Percentiles rank a stretch among this genome's conserved stretches.
phyloP scores from a whole-genome alignment of 305 asterid species.

The Fraxinus xanthoxyloides region DNA sequence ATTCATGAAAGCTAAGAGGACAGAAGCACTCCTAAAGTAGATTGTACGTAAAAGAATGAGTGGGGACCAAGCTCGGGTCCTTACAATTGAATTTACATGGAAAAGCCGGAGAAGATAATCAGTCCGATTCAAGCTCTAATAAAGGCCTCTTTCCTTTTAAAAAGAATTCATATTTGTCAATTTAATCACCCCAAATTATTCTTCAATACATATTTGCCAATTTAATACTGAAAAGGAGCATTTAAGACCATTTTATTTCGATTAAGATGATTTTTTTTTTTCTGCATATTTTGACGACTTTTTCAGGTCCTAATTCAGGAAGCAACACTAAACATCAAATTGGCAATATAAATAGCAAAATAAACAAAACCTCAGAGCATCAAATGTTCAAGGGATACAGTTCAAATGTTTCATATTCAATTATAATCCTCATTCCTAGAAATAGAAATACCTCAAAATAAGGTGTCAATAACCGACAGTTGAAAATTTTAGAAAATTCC shows the following conservation, averaged over 20 bases:
- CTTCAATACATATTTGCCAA: background rate
- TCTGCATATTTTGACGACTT: background rate
- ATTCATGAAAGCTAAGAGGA: too few relatives aligned
- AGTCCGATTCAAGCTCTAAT: background rate
- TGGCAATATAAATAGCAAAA: background rate
- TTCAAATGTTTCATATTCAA: constrained; percentile 11
- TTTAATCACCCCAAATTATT: background rate
- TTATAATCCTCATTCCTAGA: constrained; percentile 17
- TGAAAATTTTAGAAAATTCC: constrained; percentile 27
- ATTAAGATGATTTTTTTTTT: too few relatives aligned
- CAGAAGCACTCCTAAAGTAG: too few relatives aligned
- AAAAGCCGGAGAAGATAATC: background rate
- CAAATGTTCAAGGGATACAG: constrained; percentile 15
- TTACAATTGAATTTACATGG: background rate
- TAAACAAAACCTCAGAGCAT: background rate
- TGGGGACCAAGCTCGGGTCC: too few relatives aligned
- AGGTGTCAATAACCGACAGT: constrained; percentile 25
- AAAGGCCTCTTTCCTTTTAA: background rate
- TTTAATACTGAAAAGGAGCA: background rate
- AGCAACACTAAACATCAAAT: background rate
- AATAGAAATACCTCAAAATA: constrained; percentile 12
- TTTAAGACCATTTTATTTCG: too few relatives aligned
- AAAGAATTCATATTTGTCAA: background rate
- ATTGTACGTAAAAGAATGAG: too few relatives aligned
- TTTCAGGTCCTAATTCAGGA: background rate